Base-by-base conservation (phyloP, 345 rosid species). In the Aquilaria yunnanensis region DNA sequence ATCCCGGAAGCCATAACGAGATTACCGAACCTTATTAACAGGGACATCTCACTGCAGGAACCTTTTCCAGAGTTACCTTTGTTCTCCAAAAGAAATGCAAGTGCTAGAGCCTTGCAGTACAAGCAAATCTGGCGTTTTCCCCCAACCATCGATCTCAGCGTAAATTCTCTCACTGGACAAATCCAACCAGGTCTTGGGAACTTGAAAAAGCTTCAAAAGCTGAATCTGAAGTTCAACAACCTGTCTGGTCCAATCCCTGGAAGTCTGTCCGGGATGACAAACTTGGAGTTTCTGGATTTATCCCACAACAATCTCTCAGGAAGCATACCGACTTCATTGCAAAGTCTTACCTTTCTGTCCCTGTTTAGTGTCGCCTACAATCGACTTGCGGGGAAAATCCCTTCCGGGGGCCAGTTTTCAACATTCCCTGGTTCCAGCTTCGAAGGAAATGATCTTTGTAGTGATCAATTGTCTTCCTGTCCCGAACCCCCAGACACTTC, bases 401-500 rank as follows among this genome's bases (percentile, higher is more conserved):
- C 95, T 11, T 59, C 54, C 0, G 88, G 80, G 65, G 80, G 82
- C 59, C 97, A 91, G 76, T 86, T 91, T 68, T 71, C 32, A 61
- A 86, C 87, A 12, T 91, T 88, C 45, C 90, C 91, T 6, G 77
- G 73, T 67, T 80, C 96, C 49, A 85, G 97, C 76, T 88, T 86
- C 4, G 90, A 86, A 72, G 85, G 79, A 29, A 92, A 86, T 56
- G 14, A 57, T 54, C 92, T 92, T 9, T 88, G 98, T 12, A 92
- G 95, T 30, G 86, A 85, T 41, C 88, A 81, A 16, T 68, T 73
- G 64, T 64, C 67, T 53, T 66, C 71, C n/a, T 86, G 92, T 74
- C 37, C 6, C 0, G 33, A 13, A 29, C 29, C 74, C 4, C 16
- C 65, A 14, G 9, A 7, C n/a, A 0, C 2, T 8, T 53, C 16